Evolutionary conservation across 441 rosid species (phyloP).

Genomic region (Metrosideros polymorpha): DNA sequence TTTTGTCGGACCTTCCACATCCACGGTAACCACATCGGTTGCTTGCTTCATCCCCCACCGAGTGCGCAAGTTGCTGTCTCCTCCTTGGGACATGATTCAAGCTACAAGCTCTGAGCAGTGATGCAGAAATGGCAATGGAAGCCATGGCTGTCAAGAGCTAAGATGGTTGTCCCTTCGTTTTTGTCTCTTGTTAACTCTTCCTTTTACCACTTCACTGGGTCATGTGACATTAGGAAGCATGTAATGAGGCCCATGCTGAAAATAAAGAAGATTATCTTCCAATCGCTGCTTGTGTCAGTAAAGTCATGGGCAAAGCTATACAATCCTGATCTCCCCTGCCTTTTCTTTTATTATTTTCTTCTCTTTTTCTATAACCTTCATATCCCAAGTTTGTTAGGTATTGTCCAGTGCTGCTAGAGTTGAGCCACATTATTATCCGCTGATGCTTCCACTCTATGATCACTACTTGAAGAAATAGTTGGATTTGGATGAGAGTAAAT

Average conservation of each 20-base stretch:
- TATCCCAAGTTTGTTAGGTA: neutral
- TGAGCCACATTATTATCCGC: neutral
- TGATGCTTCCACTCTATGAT: neutral
- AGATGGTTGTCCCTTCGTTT: neutral
- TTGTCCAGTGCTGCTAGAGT: neutral
- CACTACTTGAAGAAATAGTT: neutral
- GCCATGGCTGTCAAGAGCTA: constrained; percentile 19
- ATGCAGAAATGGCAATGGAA: constrained; percentile 37
- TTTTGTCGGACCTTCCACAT: constrained; percentile 14
- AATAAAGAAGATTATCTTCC: constrained; percentile 25
- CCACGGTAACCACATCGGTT: constrained; percentile 12
- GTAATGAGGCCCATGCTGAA: constrained; percentile 22
- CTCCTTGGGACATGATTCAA: constrained; percentile 9
- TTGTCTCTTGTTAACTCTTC: neutral
- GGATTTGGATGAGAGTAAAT: neutral
- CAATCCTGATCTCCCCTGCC: neutral
- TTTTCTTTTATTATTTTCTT: neutral
- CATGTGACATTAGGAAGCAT: neutral
- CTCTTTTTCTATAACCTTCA: neutral
- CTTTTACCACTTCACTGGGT: neutral
- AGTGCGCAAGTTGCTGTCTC: constrained; percentile 14
- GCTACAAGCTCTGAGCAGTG: constrained; percentile 19
- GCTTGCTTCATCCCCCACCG: constrained; percentile 27
- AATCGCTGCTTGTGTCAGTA: constrained; percentile 1
- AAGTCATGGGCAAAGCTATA: constrained; percentile 12